A percentile compares a stretch with the other conserved stretches of the same genome.
These are phyloP conservation scores for Phyllosticta paracitricarpa DNA, from an alignment of 2,329 filamentous ascomycete genomes.

Conservation along the genomic window DNA sequence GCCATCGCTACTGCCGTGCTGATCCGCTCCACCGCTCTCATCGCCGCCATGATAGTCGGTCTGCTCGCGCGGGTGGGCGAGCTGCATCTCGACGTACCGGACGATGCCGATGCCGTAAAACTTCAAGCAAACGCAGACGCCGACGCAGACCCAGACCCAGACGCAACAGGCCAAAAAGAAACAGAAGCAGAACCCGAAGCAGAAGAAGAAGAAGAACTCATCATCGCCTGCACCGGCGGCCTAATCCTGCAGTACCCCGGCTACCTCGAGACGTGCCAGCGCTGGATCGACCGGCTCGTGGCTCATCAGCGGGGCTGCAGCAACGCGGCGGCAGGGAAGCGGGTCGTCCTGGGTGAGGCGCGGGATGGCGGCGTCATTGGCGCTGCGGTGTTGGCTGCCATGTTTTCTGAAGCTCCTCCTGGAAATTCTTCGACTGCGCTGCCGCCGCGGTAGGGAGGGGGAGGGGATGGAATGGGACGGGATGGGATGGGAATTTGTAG, in stretches of 20 bases:
- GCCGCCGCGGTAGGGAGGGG: too few species aligned
- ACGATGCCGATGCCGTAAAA: background rate
- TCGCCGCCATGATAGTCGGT: conserved; percentile 63
- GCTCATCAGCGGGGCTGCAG: conserved; percentile 14
- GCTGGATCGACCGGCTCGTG: conserved; percentile 51
- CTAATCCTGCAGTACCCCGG: conserved; percentile 73
- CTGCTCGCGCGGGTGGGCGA: conserved; percentile 61
- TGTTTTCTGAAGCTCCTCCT: conserved; percentile 15
- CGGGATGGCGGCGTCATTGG: conserved; percentile 46
- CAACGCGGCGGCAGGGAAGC: conserved; percentile 22
- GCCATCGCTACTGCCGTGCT: conserved; percentile 62
- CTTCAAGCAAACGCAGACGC: background rate
- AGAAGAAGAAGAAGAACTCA: conserved; percentile 51
- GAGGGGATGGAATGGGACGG: too few species aligned
- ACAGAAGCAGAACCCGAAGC: background rate
- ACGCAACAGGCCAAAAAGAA: background rate
- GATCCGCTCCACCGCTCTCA: conserved; percentile 60
- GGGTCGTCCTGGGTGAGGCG: conserved; percentile 42
- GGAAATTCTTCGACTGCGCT: too few species aligned
- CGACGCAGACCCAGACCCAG: too few species aligned
- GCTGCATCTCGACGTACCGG: conserved; percentile 32
- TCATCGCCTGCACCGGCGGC: conserved; percentile 70
- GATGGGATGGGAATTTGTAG: too few species aligned
- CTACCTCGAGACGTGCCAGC: conserved; percentile 60
- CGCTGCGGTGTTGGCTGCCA: conserved; percentile 45